Evolutionary conservation across 371 early-diverging fungal species (phyloP), one percentile per base, ranked within the genome.

Genomic region (Mucor saturninus): DNA sequence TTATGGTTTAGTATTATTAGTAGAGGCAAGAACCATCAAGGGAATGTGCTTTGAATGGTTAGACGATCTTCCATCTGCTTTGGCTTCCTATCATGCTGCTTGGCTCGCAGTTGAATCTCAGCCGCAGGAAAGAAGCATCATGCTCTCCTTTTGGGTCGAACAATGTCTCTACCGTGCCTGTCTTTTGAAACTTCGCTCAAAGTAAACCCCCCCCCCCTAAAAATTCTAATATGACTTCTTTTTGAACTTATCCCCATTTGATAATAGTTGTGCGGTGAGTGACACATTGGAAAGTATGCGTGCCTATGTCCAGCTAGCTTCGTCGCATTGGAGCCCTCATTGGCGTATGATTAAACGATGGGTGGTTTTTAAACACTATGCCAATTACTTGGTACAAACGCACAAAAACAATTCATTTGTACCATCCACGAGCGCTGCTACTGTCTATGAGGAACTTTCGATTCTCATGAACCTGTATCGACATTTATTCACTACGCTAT

Each of bases 81-180:
- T 83, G 26, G 78, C 69, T 4, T 69, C 77, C 1, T 90, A 89
- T 52, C 83, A 86, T 14, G 74, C 78, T 51, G 89, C 83, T 13
- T 69, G 83, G 59, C 28, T 54, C 21, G 73, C 80, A 9, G 74
- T 83, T 7, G 72, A 75, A 21, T 59, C 72, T 52, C 70, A 78
- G 56, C 68, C 83, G 51, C 61, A 71, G 29, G 83, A 84, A 51
- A 73, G 73, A 54, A 59, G 74, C 30, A 81, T 84, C 11, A 84
- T 87, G 68, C 67, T 86, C 42, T 72, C 75, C 11, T 76, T 79
- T 60, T 91, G 91, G 91, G 69, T 84, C 8, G 90, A 91, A 61
- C 85, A 86, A 52, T 86, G 87, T 15, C 74, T 91, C 48, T 90
- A 89, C 61, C 84, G 86, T 31, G 80, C 78, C 4, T 69, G 80